These are phyloP conservation scores for Ophiosphaerella herpotricha DNA, from an alignment of 2,329 filamentous ascomycete species.

Conservation along the genomic window DNA sequence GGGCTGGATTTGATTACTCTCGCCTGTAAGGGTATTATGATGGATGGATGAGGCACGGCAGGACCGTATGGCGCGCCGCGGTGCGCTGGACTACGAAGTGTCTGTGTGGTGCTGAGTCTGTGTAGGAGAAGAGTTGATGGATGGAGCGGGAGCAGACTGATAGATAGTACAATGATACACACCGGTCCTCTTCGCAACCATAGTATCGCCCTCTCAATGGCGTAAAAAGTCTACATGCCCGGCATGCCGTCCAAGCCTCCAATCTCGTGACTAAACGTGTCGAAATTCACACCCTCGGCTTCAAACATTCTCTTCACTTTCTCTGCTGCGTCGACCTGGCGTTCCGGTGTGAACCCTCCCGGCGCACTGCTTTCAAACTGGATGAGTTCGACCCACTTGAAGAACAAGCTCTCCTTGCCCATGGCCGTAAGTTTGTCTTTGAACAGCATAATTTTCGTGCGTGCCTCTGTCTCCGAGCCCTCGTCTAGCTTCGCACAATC, in stretches of 20 bases:
- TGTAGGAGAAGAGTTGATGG: neutral
- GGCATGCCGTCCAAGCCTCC: constrained; percentile 64
- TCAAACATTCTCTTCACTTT: constrained; percentile 79
- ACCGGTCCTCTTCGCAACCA: neutral
- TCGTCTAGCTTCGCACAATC: constrained; percentile 60
- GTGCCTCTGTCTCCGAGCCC: constrained; percentile 63
- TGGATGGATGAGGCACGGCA: neutral
- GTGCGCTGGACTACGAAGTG: too few species aligned
- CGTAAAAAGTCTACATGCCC: constrained; percentile 38
- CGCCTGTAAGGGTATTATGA: neutral
- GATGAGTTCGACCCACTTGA: constrained; percentile 88
- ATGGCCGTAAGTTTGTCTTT: constrained; percentile 73
- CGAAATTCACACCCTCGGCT: constrained; percentile 78
- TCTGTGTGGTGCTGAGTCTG: neutral
- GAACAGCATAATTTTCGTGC: constrained; percentile 79
- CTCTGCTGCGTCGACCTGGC: constrained; percentile 71
- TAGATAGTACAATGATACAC: neutral
- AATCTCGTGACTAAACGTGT: constrained; percentile 74
- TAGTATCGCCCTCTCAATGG: too few species aligned
- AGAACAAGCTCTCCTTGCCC: constrained; percentile 89
- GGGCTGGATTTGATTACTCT: neutral
- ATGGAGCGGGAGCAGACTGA: neutral
- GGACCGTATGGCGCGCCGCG: neutral
- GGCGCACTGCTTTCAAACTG: constrained; percentile 83
- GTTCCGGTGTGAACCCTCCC: constrained; percentile 75